Evolutionary conservation across 805 yeast genomes (phyloP).

Genomic region (Candida taoyuanica): DNA sequence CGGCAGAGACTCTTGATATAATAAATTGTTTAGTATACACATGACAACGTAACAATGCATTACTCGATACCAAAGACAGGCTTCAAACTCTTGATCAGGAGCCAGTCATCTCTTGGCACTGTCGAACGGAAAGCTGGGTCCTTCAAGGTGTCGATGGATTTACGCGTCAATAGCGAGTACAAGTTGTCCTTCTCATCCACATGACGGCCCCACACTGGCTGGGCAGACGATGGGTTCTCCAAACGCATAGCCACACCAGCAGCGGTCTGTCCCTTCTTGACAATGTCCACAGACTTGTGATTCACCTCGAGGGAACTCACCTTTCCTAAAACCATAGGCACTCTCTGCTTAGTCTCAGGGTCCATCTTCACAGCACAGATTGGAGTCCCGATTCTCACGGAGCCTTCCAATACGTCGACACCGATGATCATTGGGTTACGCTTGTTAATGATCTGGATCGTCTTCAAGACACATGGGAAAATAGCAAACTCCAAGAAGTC

Average conservation of each 20-base stretch:
- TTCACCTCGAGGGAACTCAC: slow-evolving; percentile 94
- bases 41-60: too few species aligned
- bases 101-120: slow-evolving; percentile 95
- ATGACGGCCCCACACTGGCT: slow-evolving; percentile 99
- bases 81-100: slow-evolving; percentile 83
- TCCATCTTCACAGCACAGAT: slow-evolving; percentile 89
- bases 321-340: slow-evolving; percentile 71
- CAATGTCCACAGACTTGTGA: slow-evolving; percentile 74
- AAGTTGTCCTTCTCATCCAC: slow-evolving; percentile 88
- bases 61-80: slow-evolving; percentile 74
- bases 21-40: too few species aligned
- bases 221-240: slow-evolving; percentile 86
- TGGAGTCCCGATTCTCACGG: slow-evolving; percentile 88
- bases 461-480: slow-evolving; percentile 92
- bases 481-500: slow-evolving; percentile 85
- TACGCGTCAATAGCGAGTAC: slow-evolving; percentile 87
- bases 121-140: slow-evolving; percentile 96
- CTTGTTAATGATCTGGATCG: slow-evolving; percentile 94
- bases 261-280: slow-evolving; percentile 90
- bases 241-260: slow-evolving; percentile 99
- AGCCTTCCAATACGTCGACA: slow-evolving; percentile 94
- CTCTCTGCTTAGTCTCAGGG: slow-evolving; percentile 73
- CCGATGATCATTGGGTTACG: slow-evolving; percentile 99
- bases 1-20: too few species aligned
- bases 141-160: slow-evolving; percentile 92